Conservation (phyloP, 306 rosid genomes). For the Fragaria ananassa region DNA sequence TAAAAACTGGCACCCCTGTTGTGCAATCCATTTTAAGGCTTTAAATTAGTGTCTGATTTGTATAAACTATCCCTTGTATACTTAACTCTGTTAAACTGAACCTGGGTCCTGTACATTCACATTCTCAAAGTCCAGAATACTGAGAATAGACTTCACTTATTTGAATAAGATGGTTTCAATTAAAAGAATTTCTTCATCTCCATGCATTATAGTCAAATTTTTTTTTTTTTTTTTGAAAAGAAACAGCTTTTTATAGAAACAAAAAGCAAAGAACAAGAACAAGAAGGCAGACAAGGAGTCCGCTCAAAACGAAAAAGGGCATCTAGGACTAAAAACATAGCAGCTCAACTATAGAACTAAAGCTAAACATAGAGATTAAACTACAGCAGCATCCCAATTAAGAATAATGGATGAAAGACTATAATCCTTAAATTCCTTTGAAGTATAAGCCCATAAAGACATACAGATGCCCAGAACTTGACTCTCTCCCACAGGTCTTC, state of each 20-base stretch:
- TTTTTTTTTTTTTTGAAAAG: too few species aligned
- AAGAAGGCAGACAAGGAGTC: too few species aligned
- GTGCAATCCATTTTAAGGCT: not conserved
- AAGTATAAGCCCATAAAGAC: too few species aligned
- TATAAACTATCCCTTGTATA: not conserved
- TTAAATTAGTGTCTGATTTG: not conserved
- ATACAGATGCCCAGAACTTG: not conserved
- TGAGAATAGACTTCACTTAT: not conserved
- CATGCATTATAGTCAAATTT: not conserved
- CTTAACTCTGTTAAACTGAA: not conserved
- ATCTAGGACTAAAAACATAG: too few species aligned
- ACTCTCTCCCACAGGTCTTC: not conserved
- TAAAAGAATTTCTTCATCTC: not conserved
- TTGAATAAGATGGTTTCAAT: not conserved
- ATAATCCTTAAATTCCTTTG: too few species aligned
- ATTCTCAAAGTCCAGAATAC: not conserved
- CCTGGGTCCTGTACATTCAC: not conserved
- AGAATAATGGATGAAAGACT: too few species aligned
- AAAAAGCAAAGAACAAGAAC: too few species aligned
- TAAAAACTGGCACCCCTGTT: not conserved
- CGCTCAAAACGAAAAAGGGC: too few species aligned
- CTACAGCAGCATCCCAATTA: too few species aligned
- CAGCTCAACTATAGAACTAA: too few species aligned
- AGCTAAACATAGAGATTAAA: too few species aligned
- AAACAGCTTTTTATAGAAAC: too few species aligned